Evolutionary conservation across 2,329 filamentous ascomycete genomes (phyloP).

Genomic region (Fusarium zealandicum): DNA sequence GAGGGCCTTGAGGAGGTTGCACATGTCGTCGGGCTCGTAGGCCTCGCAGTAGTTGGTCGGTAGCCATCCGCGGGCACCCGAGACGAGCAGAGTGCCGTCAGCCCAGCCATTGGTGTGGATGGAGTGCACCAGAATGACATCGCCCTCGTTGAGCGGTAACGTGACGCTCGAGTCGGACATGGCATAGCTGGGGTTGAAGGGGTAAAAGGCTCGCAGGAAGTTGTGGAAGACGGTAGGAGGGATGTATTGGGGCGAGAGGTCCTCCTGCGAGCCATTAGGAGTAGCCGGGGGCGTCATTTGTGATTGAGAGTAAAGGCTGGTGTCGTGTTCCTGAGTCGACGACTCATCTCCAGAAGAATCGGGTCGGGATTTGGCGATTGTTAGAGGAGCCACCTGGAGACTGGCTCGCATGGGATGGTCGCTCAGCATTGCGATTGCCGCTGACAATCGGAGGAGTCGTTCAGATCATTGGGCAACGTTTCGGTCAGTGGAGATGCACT

Average conservation of each 20-base stretch:
- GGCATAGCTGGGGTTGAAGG: conserved; percentile 81
- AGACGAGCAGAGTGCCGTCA: conserved; percentile 87
- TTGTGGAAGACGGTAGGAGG: conserved; percentile 82
- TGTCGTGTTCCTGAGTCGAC: conserved; percentile 43
- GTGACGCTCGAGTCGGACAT: conserved; percentile 88
- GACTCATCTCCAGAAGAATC: conserved; percentile 43
- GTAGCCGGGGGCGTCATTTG: conserved; percentile 82
- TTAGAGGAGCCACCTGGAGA: conserved; percentile 67
- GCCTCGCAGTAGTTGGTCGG: conserved; percentile 98
- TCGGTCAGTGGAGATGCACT: conserved; percentile 29
- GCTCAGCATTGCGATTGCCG: conserved; percentile 48
- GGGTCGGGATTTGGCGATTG: conserved; percentile 55
- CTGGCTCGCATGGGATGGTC: conserved; percentile 61
- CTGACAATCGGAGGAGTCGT: conserved; percentile 31
- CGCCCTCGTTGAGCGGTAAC: conserved; percentile 85
- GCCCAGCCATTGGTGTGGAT: conserved; percentile 99
- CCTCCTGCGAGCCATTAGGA: conserved; percentile 72
- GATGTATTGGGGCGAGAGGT: conserved; percentile 53
- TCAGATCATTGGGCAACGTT: conserved; percentile 43
- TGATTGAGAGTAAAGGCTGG: conserved; percentile 55
- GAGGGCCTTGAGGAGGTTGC: conserved; percentile 82
- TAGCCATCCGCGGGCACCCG: conserved; percentile 90
- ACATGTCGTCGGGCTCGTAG: conserved; percentile 89
- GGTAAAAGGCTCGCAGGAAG: conserved; percentile 92
- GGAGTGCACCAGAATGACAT: conserved; percentile 92